These are phyloP conservation scores for Talaromyces ruber DNA, from an alignment of 495 filamentous ascomycete species.

Conservation along the genomic window DNA sequence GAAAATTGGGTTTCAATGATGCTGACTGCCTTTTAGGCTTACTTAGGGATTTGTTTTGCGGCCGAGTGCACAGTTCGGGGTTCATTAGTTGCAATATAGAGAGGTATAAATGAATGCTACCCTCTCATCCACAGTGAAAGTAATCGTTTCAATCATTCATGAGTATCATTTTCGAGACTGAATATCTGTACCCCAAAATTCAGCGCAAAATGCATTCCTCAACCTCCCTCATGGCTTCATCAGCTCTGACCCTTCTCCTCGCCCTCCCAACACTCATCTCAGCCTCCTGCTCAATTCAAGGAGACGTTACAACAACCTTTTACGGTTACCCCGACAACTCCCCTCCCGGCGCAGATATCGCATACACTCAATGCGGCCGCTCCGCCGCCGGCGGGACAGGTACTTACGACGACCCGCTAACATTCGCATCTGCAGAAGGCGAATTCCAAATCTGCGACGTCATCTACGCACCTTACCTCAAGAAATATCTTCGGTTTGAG, in stretches of 20 bases:
- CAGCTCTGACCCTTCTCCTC: neutral
- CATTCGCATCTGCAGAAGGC: slow-evolving; percentile 32
- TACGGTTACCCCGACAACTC: slow-evolving; percentile 37
- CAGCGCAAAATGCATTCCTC: neutral
- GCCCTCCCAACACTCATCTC: neutral
- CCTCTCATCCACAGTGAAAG: neutral
- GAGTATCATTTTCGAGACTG: neutral
- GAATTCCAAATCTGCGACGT: slow-evolving; percentile 35
- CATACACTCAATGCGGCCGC: slow-evolving; percentile 28
- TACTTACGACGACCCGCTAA: slow-evolving; percentile 35
- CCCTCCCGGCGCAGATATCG: slow-evolving; percentile 29
- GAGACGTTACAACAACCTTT: slow-evolving; percentile 15
- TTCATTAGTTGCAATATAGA: neutral
- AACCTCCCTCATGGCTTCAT: neutral
- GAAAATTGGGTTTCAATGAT: neutral
- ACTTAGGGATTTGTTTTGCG: neutral
- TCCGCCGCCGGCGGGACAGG: slow-evolving; percentile 23
- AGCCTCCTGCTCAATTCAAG: slow-evolving; percentile 2
- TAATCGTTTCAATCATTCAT: neutral
- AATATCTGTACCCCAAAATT: neutral
- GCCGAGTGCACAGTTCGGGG: neutral
- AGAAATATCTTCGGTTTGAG: slow-evolving; percentile 33
- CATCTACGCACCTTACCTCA: slow-evolving; percentile 33
- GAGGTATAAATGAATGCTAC: neutral
- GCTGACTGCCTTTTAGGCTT: neutral